Percentiles rank a stretch among this genome's conserved stretches.
Conservation (phyloP, 495 filamentous ascomycete species). For the Bombardia bombarda region DNA sequence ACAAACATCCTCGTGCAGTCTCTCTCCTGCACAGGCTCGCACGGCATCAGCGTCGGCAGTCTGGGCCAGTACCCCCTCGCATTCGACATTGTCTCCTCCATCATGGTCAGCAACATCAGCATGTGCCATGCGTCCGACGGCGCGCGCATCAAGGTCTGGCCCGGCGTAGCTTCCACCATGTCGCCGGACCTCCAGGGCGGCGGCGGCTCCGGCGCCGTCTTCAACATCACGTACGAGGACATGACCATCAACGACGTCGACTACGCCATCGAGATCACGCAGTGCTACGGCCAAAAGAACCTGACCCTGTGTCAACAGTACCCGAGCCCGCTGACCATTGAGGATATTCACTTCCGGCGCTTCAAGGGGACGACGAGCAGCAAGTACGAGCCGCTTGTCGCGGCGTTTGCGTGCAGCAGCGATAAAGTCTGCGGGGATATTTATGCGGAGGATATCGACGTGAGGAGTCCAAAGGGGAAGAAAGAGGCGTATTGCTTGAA, state of each 20-base stretch:
- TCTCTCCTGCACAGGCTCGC: slow-evolving; percentile 61
- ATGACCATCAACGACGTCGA: slow-evolving; percentile 51
- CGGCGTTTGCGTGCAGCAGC: slow-evolving; percentile 44
- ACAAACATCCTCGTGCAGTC: slow-evolving; percentile 68
- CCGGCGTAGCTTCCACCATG: slow-evolving; percentile 16
- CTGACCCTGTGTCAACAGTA: slow-evolving; percentile 50
- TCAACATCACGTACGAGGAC: slow-evolving; percentile 52
- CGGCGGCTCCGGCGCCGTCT: slow-evolving; percentile 28
- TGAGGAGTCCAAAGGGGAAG: slow-evolving; percentile 42
- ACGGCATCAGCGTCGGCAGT: slow-evolving; percentile 65
- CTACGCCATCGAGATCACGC: slow-evolving; percentile 52
- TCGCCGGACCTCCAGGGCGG: slow-evolving; percentile 22
- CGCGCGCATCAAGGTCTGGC: slow-evolving; percentile 55
- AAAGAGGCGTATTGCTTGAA: slow-evolving; percentile 46
- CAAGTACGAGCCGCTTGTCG: slow-evolving; percentile 14
- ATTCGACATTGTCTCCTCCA: slow-evolving; percentile 57
- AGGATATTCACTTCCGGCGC: slow-evolving; percentile 12
- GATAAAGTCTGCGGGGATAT: slow-evolving; percentile 46
- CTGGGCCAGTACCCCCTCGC: slow-evolving; percentile 58
- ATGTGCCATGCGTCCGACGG: slow-evolving; percentile 59
- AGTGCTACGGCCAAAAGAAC: slow-evolving; percentile 58
- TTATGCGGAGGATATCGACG: slow-evolving; percentile 40
- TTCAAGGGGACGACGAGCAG: slow-evolving; percentile 13
- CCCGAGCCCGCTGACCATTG: slow-evolving; percentile 26
- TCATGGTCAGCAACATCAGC: slow-evolving; percentile 58